phyloP scores from a whole-genome alignment of 73 alveolate genomes.

The Chromera velia region DNA sequence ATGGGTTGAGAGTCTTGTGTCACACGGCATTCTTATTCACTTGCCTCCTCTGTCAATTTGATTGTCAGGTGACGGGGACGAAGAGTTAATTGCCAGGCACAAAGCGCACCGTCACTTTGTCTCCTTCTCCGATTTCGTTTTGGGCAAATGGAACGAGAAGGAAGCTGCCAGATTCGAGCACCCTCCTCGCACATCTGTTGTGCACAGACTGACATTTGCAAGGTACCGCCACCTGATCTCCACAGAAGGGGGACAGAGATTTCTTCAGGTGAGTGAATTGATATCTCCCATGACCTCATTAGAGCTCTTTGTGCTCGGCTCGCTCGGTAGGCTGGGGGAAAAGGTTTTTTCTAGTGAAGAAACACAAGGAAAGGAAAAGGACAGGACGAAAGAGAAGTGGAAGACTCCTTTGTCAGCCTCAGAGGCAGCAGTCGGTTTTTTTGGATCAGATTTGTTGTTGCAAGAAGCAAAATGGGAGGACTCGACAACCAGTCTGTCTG shows the following conservation, averaged over 20 bases:
- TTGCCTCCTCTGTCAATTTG: too few relatives aligned
- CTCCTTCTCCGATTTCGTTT: neutral
- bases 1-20: neutral
- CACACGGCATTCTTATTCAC: neutral
- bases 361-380: neutral
- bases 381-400: too few relatives aligned
- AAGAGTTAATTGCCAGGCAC: neutral
- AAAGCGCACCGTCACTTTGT: neutral
- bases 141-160: neutral
- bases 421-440: too few relatives aligned
- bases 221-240: neutral
- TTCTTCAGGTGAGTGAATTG: too few relatives aligned
- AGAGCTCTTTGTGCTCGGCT: too few relatives aligned
- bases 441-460: too few relatives aligned
- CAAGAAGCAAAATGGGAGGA: too few relatives aligned
- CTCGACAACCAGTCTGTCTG: too few relatives aligned
- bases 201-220: neutral
- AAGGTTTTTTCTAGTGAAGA: neutral
- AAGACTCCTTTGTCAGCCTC: too few relatives aligned
- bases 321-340: neutral
- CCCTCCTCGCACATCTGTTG: neutral
- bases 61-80: neutral
- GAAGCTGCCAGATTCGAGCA: too few relatives aligned
- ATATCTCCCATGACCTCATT: too few relatives aligned
- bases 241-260: neutral